Conservation (phyloP, 2,329 filamentous ascomycete genomes). For the Fusarium sp. region DNA sequence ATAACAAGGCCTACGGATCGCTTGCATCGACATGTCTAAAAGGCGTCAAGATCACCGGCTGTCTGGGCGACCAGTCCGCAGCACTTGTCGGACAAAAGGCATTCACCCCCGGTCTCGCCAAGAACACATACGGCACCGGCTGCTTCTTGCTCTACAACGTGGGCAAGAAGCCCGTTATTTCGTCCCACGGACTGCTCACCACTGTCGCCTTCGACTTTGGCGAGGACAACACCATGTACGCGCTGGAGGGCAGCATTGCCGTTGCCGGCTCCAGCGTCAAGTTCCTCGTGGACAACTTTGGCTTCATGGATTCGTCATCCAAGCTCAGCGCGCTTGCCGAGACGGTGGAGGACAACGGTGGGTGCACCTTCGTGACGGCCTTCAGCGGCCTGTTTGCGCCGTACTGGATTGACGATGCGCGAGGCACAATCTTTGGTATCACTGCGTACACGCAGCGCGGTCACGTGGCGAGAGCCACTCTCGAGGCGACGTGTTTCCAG, state of each 20-base stretch:
- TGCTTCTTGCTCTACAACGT: slow-evolving; percentile 90
- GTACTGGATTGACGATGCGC: slow-evolving; percentile 87
- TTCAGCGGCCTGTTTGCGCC: slow-evolving; percentile 86
- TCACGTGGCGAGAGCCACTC: slow-evolving; percentile 82
- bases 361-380: slow-evolving; percentile 82
- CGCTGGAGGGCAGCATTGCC: slow-evolving; percentile 81
- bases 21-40: slow-evolving; percentile 72
- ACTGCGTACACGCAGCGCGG: slow-evolving; percentile 81
- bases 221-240: slow-evolving; percentile 75
- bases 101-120: slow-evolving; percentile 80
- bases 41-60: slow-evolving; percentile 79
- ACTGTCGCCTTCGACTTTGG: slow-evolving; percentile 85
- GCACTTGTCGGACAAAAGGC: slow-evolving; percentile 84
- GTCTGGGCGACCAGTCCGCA: slow-evolving; percentile 84
- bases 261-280: slow-evolving; percentile 83
- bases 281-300: slow-evolving; percentile 71
- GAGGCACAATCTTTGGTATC: slow-evolving; percentile 83
- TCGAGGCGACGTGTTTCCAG: slow-evolving; percentile 86
- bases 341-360: slow-evolving; percentile 75
- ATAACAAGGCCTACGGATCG: slow-evolving; percentile 75
- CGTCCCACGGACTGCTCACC: slow-evolving; percentile 79
- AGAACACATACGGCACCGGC: slow-evolving; percentile 89
- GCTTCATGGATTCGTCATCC: slow-evolving; percentile 64
- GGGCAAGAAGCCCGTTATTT: slow-evolving; percentile 82
- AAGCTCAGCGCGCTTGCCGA: slow-evolving; percentile 62